phyloP scores from a whole-genome alignment of 148 eudicot species.

The Rhododendron molle region DNA sequence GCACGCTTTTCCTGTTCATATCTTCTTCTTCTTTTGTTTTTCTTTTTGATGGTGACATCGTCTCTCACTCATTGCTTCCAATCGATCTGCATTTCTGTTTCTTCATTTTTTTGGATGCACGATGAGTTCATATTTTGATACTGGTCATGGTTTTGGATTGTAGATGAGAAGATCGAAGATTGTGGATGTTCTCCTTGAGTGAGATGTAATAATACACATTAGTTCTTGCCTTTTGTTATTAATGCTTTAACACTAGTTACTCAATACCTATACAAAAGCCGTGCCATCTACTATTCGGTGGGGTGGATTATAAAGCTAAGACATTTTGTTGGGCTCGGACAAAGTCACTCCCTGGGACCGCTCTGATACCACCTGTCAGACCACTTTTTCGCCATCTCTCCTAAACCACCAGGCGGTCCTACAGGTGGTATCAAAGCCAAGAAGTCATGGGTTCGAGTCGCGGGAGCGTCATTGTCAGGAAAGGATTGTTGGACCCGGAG shows the following conservation, averaged over 20 bases:
- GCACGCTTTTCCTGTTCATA: not conserved
- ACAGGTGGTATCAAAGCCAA: too few relatives aligned
- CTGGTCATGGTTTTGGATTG: not conserved
- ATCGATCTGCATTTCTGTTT: not conserved
- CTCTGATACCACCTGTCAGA: too few relatives aligned
- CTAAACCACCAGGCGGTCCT: too few relatives aligned
- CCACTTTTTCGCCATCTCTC: too few relatives aligned
- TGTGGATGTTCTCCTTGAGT: not conserved
- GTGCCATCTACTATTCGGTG: too few relatives aligned
- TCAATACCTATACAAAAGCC: not conserved
- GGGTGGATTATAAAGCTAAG: too few relatives aligned
- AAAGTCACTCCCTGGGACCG: too few relatives aligned
- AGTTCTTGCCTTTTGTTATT: not conserved
- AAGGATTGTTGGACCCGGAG: too few relatives aligned
- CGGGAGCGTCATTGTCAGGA: too few relatives aligned
- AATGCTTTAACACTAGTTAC: not conserved
- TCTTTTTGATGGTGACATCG: too few relatives aligned
- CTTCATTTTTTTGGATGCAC: not conserved
- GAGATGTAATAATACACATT: not conserved
- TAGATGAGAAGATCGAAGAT: not conserved
- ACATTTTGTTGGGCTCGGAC: too few relatives aligned
- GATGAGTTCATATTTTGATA: not conserved
- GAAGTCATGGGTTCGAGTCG: too few relatives aligned
- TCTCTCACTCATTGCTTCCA: not conserved
- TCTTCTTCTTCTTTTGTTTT: not conserved